Evolutionary conservation across 805 yeast genomes (phyloP), one percentile per base, ranked within the genome.

Genomic region (Hanseniaspora lachancei): DNA sequence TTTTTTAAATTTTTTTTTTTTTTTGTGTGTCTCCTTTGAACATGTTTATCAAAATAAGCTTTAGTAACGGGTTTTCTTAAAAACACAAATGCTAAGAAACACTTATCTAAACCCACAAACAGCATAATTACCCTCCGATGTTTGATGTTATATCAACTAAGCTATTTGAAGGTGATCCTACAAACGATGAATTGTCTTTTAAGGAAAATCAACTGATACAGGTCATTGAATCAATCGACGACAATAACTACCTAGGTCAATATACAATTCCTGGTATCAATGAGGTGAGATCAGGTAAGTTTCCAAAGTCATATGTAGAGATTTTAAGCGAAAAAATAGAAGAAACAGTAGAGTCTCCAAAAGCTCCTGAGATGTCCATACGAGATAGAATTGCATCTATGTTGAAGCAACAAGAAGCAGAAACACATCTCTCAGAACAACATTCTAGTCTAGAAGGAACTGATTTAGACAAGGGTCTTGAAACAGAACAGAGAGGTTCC

Each of bases 191-290:
- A 67, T 75, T 91, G 65, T 73, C 77, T 36, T 89, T 91, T 62
- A 66, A 68, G 0, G 78, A 72, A 5, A 89, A 85, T 21, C 88
- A 85, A 66, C 60, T 77, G 32, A 82, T 91, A 60, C 78, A 80
- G 3, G 96, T 91, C 29, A 80, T 82, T 5, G 80, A 78, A 40
- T 74, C 86, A 54, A 96, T 88, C 61, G 97, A 91, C 67, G 95
- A 82, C 7, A 96, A 89, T 60, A 93, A 97, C 97, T 84, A 79
- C 64, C 72, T 77, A 41, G 98, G 98, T 3, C 70, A 74, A 5
- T 84, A 77, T 62, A 63, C 62, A 3, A 77, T 71, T 58, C 39
- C 57, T 1, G 47, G 38, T 2, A 43, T 55, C 20, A 86, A 86
- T 5, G 63, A 59, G 10, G 44, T 61, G 27, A 68, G 70, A 47